Evolutionary conservation across 2,329 filamentous ascomycete genomes (phyloP).

Genomic region (Apiospora sp.): DNA sequence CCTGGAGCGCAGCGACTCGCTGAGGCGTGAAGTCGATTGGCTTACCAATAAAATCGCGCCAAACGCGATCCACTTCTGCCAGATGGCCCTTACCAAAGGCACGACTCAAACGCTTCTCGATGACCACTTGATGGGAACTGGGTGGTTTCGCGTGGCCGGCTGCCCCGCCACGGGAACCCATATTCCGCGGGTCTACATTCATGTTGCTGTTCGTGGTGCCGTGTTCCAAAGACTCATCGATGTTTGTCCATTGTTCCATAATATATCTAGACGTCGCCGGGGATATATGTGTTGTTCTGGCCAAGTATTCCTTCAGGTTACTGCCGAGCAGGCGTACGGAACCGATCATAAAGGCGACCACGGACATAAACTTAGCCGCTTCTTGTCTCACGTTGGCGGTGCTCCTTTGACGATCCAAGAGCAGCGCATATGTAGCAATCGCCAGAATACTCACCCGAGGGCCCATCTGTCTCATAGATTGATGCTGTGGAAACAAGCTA

Average conservation of each 20-base stretch:
- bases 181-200: neutral
- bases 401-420: slow-evolving; percentile 43
- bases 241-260: slow-evolving; percentile 38
- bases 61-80: slow-evolving; percentile 36
- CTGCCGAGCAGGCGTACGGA: slow-evolving; percentile 33
- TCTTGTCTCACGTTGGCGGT: slow-evolving; percentile 31
- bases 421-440: slow-evolving; percentile 48
- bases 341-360: slow-evolving; percentile 36
- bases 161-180: slow-evolving; percentile 24
- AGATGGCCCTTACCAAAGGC: slow-evolving; percentile 30
- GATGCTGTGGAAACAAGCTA: slow-evolving; percentile 46
- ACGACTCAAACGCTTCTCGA: slow-evolving; percentile 32
- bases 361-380: slow-evolving; percentile 39
- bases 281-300: slow-evolving; percentile 25
- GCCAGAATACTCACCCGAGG: slow-evolving; percentile 43
- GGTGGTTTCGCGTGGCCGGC: neutral
- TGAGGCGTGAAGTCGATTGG: slow-evolving; percentile 30
- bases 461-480: slow-evolving; percentile 33
- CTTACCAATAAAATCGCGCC: slow-evolving; percentile 36
- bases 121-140: neutral
- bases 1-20: slow-evolving; percentile 33
- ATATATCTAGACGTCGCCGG: slow-evolving; percentile 37
- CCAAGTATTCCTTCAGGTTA: slow-evolving; percentile 31
- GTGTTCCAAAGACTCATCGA: slow-evolving; percentile 33
- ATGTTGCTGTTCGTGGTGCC: slow-evolving; percentile 13